Evolutionary conservation across 192 early-diverging fungal genomes (phyloP), one percentile per base, ranked within the genome.

Genomic region (Haplosporangium gracile): DNA sequence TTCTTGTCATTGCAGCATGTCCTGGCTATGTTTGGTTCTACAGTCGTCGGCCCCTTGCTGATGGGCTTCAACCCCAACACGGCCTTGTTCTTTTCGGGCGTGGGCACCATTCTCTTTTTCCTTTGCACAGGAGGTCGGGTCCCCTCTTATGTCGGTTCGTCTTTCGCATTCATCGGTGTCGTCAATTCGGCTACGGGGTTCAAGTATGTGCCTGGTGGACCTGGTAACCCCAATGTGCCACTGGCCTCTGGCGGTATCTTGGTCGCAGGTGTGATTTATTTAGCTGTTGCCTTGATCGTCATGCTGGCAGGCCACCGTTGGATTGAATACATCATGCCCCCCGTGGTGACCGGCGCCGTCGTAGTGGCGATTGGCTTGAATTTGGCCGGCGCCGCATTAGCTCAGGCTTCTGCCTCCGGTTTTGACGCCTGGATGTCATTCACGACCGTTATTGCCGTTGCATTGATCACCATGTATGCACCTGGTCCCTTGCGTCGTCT

Each of bases 21-120:
- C 43, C 76, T 93, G 57, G 88, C 92, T 42, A 93, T 93, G 92
- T 93, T 93, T 87, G 92, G 92, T 22, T 91, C 88, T 39, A 93
- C 92, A 16, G 90, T 93, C 29, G 76, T 77, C 76, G 76, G 76
- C 40, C 76, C 76, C 43, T 63, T 77, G 26, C 65, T 77, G 29
- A 77, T 77, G 76, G 76, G 76, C 29, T 77, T 77, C 76, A 77
- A 77, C 76, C 76, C 74, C 24, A 71, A 74, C 82, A 82, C 89
- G 53, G 82, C 92, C 9, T 65, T 93, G 18, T 89, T 93, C 69
- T 92, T 93, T 63, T 90, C 90, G 20, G 90, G 91, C 26, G 69
- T 92, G 29, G 91, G 91, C 39, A 92, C 90, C 38, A 73, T 93
- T 26, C 85, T 93, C 43, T 93, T 93, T 63, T 93, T 80, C 55